Conservation (phyloP, 2,329 filamentous ascomycete genomes). For the Clonostachys rosea region DNA sequence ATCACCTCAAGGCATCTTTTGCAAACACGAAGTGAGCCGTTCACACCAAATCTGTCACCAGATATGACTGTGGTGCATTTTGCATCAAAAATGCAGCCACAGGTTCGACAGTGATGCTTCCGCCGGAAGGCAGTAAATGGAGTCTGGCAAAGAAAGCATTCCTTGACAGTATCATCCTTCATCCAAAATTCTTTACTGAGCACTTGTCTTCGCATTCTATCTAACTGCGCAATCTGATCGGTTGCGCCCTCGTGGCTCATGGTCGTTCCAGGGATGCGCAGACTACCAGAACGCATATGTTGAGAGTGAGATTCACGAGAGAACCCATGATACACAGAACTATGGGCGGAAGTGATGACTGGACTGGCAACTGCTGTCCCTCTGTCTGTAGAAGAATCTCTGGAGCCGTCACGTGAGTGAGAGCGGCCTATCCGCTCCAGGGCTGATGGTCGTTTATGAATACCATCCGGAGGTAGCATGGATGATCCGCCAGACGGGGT, state of each 20-base stretch:
- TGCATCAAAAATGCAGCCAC: constrained; percentile 97
- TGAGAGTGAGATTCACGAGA: constrained; percentile 37
- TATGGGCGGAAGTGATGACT: constrained; percentile 54
- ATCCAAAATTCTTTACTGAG: constrained; percentile 98
- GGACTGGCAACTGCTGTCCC: constrained; percentile 52
- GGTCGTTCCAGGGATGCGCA: constrained; percentile 52
- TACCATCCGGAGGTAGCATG: constrained; percentile 27
- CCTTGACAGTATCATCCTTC: constrained; percentile 96
- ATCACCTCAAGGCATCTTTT: constrained; percentile 91
- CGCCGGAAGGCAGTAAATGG: constrained; percentile 90
- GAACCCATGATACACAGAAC: constrained; percentile 53
- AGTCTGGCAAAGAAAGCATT: constrained; percentile 89
- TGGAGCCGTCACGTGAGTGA: constrained; percentile 40
- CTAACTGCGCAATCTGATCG: constrained; percentile 55
- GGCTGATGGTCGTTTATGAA: constrained; percentile 40
- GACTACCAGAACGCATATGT: constrained; percentile 36
- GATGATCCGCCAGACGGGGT: constrained; percentile 26
- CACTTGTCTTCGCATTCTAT: constrained; percentile 78
- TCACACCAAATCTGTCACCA: constrained; percentile 82
- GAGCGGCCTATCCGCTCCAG: constrained; percentile 51
- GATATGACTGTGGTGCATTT: constrained; percentile 93
- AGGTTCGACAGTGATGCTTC: constrained; percentile 94
- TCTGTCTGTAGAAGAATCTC: constrained; percentile 55
- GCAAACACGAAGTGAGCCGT: constrained; percentile 81
- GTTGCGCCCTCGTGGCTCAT: constrained; percentile 48